Conservation (phyloP, 2,329 filamentous ascomycete species). For the Cephalotrichum gorgonifer region DNA sequence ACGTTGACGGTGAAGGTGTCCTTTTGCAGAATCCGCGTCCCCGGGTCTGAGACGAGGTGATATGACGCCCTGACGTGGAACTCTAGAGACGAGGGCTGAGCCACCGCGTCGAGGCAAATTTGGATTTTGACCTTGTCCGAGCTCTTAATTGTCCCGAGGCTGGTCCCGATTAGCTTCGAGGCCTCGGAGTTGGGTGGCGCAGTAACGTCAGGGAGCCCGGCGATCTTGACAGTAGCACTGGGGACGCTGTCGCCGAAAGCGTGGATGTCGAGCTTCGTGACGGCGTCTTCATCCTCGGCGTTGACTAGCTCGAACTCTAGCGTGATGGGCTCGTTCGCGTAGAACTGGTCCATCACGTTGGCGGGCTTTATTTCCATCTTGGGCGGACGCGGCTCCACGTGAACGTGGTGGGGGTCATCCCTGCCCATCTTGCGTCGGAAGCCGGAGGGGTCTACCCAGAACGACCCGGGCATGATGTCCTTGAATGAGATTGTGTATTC, state of each 20-base stretch:
- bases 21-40: conserved; percentile 70
- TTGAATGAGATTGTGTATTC: conserved; percentile 50
- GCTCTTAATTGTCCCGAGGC: conserved; percentile 36
- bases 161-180: conserved; percentile 28
- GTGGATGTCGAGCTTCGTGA: conserved; percentile 58
- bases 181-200: conserved; percentile 28
- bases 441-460: conserved; percentile 39
- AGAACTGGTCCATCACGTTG: conserved; percentile 60
- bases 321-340: conserved; percentile 68
- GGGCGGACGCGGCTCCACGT: conserved; percentile 78
- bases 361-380: conserved; percentile 71
- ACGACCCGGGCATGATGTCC: conserved; percentile 26
- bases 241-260: conserved; percentile 45
- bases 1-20: conserved; percentile 60
- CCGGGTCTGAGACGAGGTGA: conserved; percentile 65
- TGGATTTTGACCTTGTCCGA: conserved; percentile 31
- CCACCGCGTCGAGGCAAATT: conserved; percentile 39
- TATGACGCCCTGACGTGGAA: conserved; percentile 68
- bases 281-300: conserved; percentile 69
- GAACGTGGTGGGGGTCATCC: conserved; percentile 44
- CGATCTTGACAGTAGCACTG: conserved; percentile 20
- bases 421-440: conserved; percentile 36
- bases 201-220: conserved; percentile 24
- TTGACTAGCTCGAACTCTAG: conserved; percentile 66
- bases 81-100: conserved; percentile 47